phyloP scores from a whole-genome alignment of 1,284 basidiomycete species.

The Wolfiporia cocos region DNA sequence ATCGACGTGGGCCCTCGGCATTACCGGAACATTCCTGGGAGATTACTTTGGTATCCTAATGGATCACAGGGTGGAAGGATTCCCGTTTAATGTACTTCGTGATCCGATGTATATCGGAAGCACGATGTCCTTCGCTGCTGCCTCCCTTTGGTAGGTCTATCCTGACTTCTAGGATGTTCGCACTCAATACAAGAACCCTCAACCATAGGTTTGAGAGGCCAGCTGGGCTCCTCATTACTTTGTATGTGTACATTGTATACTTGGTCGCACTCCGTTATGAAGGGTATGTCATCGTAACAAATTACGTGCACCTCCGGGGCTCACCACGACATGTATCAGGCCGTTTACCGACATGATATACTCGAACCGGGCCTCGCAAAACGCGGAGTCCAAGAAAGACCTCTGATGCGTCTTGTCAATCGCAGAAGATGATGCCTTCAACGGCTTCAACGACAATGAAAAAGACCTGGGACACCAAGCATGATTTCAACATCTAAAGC shows the following conservation, averaged over 20 bases:
- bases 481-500: too few species aligned
- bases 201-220: conserved; percentile 81
- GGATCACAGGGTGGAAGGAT: conserved; percentile 80
- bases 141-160: conserved; percentile 67
- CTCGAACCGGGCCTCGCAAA: conserved; percentile 41
- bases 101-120: conserved; percentile 97
- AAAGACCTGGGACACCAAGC: background rate
- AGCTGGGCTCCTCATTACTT: conserved; percentile 69
- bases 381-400: conserved; percentile 28
- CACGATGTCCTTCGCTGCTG: conserved; percentile 81
- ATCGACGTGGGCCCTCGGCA: conserved; percentile 87
- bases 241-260: conserved; percentile 82
- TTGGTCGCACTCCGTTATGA: conserved; percentile 80
- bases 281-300: conserved; percentile 55
- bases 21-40: conserved; percentile 93
- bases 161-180: conserved; percentile 3
- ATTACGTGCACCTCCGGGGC: background rate
- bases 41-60: conserved; percentile 99
- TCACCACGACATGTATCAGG: conserved; percentile 29
- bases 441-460: background rate
- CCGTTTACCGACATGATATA: conserved; percentile 85
- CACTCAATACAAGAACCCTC: background rate
- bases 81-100: conserved; percentile 92
- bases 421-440: too few species aligned
- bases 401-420: too few species aligned